These are phyloP conservation scores for Talaromyces marneffei DNA, from an alignment of 2,329 filamentous ascomycete genomes.

Conservation along the genomic window DNA sequence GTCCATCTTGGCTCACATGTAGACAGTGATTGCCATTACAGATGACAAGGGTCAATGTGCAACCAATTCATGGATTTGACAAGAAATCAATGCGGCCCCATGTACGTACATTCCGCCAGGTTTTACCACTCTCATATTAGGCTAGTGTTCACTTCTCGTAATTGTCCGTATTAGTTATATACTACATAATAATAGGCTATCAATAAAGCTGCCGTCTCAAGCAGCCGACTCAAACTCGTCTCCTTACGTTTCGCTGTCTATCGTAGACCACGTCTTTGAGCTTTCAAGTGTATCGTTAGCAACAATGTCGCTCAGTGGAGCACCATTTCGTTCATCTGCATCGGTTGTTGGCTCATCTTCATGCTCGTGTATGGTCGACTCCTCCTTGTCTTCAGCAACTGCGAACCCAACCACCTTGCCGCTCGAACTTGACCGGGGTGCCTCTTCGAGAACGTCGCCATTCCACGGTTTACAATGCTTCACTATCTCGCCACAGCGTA, in stretches of 20 bases:
- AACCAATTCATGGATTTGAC: not conserved
- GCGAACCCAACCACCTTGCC: slow-evolving; percentile 41
- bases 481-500: slow-evolving; percentile 78
- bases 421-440: slow-evolving; percentile 27
- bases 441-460: slow-evolving; percentile 67
- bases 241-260: slow-evolving; percentile 20
- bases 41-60: not conserved
- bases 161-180: not conserved
- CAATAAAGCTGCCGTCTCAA: not conserved
- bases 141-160: not conserved
- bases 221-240: not conserved
- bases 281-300: slow-evolving; percentile 31
- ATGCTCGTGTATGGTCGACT: slow-evolving; percentile 14
- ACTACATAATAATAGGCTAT: not conserved
- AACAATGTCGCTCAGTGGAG: slow-evolving; percentile 19
- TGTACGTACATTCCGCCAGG: not conserved
- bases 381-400: slow-evolving; percentile 24
- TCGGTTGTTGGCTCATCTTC: slow-evolving; percentile 12
- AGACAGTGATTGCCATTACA: not conserved
- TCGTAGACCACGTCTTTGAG: slow-evolving; percentile 34
- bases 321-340: slow-evolving; percentile 19
- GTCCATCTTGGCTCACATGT: not conserved
- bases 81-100: not conserved
- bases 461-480: slow-evolving; percentile 86
- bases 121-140: not conserved